These are phyloP conservation scores for Chaetoceros muelleri DNA, from an alignment of 108 stramenopile genomes.

Conservation along the genomic window DNA sequence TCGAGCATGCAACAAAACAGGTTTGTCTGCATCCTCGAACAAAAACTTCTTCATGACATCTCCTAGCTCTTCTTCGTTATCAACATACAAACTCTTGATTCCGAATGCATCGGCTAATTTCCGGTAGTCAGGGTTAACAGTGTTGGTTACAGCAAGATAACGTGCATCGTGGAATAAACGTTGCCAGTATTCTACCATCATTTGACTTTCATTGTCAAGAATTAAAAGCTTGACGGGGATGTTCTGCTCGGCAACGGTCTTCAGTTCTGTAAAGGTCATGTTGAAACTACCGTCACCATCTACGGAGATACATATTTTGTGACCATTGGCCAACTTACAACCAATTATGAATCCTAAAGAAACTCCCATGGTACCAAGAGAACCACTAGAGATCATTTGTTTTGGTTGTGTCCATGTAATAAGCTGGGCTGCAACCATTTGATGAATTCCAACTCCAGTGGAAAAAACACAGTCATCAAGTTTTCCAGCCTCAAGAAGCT, in stretches of 20 bases:
- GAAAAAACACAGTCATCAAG: conserved; percentile 75
- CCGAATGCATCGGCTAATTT: conserved; percentile 69
- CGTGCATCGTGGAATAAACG: conserved; percentile 83
- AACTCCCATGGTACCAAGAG: conserved; percentile 88
- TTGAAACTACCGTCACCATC: conserved; percentile 89
- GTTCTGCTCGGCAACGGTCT: conserved; percentile 72
- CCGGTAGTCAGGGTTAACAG: conserved; percentile 62
- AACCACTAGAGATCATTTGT: conserved; percentile 83
- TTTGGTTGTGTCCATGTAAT: conserved; percentile 89
- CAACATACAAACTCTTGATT: conserved; percentile 68
- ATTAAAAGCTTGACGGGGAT: conserved; percentile 86
- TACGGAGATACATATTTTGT: conserved; percentile 66
- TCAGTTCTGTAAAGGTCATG: conserved; percentile 91
- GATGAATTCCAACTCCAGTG: conserved; percentile 86
- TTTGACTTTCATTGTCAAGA: conserved; percentile 84
- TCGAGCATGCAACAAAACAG: conserved; percentile 82
- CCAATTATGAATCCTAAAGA: conserved; percentile 78
- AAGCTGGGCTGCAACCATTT: conserved; percentile 90
- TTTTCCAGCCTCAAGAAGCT: conserved; percentile 55
- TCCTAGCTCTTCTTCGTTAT: conserved; percentile 60
- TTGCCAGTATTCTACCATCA: conserved; percentile 95
- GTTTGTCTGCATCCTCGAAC: conserved; percentile 76
- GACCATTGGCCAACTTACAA: conserved; percentile 79
- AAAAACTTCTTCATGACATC: conserved; percentile 75
- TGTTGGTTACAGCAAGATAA: conserved; percentile 72